Base-by-base conservation (phyloP, 192 early-diverging fungal species). In the Podila epicladia region DNA sequence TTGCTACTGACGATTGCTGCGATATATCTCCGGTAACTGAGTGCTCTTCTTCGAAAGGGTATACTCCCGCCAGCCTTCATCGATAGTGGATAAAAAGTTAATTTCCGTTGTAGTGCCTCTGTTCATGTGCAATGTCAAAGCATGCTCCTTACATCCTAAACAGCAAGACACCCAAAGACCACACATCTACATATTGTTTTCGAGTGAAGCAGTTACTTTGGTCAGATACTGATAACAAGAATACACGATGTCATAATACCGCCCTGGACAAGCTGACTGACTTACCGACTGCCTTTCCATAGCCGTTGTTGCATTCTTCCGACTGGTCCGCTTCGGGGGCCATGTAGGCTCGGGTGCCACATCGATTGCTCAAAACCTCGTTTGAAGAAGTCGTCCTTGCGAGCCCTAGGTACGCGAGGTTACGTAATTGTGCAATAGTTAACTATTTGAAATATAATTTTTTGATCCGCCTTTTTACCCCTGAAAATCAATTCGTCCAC, bases 301-400 rank as follows among this genome's bases (percentile, higher is more conserved):
- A 80, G 51, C 62, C 77, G 60, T 73, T 73, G 53, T 69, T 73
- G 20, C 11, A 31, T 2, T 65, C 76, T 0, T 80, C 41, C 1
- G 60, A 65, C 22, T 51, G 7, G 9, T 66, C 64, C 0, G 33
- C 41, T 26, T 80, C 77, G 9, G 77, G 77, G 4, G 77, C 71
- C 77, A 80, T 80, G 35, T 73, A 80, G 9, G 55, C 1, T 3
- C 9, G 45, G 7, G 77, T 80, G 13, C 77, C 77, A 49, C 77
- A 80, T 2, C 28, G 32, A 0, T 71, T 69, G 4, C 12, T 28
- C 62, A 80, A 15, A 2, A 73, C 29, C 3, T 9, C 5, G 11
- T 7, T 5, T 6, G 49, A 9, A 2, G 20, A 37, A 6, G 38
- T 33, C 19, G 22, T 3, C 4, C 77, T 71, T 15, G 77, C 70